Base-by-base conservation (phyloP, 306 rosid genomes). In the Bauhinia variegata region DNA sequence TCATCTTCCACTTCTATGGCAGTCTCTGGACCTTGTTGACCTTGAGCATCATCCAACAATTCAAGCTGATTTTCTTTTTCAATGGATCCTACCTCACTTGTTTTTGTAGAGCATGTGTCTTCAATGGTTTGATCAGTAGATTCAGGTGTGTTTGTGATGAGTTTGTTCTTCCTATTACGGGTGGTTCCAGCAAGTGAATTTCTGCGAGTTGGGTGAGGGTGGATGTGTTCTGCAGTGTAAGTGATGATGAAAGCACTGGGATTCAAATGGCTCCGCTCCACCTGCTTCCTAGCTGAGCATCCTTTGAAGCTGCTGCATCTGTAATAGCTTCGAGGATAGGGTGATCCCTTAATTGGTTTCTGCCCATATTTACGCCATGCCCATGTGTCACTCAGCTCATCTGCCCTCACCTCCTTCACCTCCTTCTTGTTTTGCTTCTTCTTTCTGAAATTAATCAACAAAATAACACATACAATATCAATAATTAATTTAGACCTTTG, bases 321-420 rank as follows among this genome's bases (percentile, higher is more conserved):
- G 46, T 93, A 93, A 18, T 93, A 93, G 77, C 99, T 93, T 51
- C 99, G 81, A 0, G 99, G 99, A 77, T 88, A 83, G 0, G 97
- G 95, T 4, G 99, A 90, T 7, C 99, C 99, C 76, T 93, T 93
- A 7, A 93, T 93, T 7, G 99, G 97, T 71, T 93, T 93, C 63
- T 93, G 99, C 46, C 99, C 99, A 48, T 93, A 93, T 77, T 93
- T 93, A 11, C 99, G 70, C 99, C 99, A 93, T 39, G 95, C 89
- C 99, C 99, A 90, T 61, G 78, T 62, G 46, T 93, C 99, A 9
- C 80, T 54, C 0, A 82, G 33, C 11, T 83, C 84, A 48, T 85
- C 87, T 19, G 69, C 87, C 65, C 23, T 77, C 16, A 88, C 92
- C 65, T 88, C 64, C 78, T 86, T 84, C 81, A 88, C 85, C 48